Base-by-base conservation (phyloP, 192 early-diverging fungal species). In the Coemansia aciculifera region DNA sequence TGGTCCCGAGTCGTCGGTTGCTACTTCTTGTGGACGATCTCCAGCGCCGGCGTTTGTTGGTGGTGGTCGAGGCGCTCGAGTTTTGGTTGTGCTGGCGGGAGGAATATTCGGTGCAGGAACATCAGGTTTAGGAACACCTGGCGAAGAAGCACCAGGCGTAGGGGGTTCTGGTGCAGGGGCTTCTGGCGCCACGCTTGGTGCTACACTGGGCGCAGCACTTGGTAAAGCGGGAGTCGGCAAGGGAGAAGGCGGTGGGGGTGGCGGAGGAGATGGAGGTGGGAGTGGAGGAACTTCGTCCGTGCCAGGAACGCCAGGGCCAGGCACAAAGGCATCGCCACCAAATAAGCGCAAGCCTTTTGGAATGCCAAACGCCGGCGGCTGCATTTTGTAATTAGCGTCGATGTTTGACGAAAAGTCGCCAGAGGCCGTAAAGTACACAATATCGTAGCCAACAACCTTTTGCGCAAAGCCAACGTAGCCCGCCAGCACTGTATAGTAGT, bases 391-490 rank as follows among this genome's bases (percentile, higher is more conserved):
- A 19, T 42, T 51, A 1, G 48, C 36, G 49, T 69, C 60, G 15
- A 40, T 54, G 19, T 4, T 32, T 15, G 57, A 21, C 9, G 57
- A 36, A 59, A 59, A 59, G 32, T 37, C 57, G 34, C 57, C 34
- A 4, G 57, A 36, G 27, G 34, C n/a, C 34, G 57, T 59, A 59
- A 59, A 59, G 34, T 32, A 59, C 34, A 29, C 49, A 10, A 69
- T 42, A 24, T 64, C 38, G 19, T 61, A 52, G 5, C 59, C 67
- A 21, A 64, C 39, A 17, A 75, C 63, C 5, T 38, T 59, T 24
- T 65, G 52, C 13, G 67, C 73, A 68, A 68, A 75, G 2, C 40
- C 48, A 40, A 69, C 57, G 9, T 69, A 75, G 48, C 68, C 59
- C 3, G 42, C 51, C 2, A 75, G 63, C 31, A 69, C 1, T 13